Percentiles rank a stretch among this genome's conserved stretches.
These are phyloP conservation scores for Trametes cingulata DNA, from an alignment of 768 basidiomycete genomes.

Conservation along the genomic window DNA sequence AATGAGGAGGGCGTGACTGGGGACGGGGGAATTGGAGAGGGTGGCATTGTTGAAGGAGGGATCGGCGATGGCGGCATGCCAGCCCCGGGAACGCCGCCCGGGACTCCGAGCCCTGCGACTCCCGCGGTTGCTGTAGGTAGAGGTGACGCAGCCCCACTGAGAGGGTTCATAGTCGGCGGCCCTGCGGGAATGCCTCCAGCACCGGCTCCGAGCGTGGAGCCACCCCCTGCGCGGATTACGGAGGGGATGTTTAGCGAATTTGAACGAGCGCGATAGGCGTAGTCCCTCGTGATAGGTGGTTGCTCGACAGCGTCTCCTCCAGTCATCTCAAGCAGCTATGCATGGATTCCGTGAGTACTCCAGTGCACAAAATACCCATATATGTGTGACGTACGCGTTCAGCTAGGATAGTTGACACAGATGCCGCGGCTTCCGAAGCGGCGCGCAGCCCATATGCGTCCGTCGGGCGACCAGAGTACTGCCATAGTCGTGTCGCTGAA, in stretches of 20 bases:
- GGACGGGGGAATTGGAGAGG: not conserved
- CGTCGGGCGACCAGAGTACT: constrained; percentile 44
- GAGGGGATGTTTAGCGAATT: constrained; percentile 5
- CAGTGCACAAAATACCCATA: no score
- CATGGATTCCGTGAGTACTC: no score
- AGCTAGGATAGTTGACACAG: constrained; percentile 45
- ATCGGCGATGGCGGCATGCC: not conserved
- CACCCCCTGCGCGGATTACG: constrained; percentile 8
- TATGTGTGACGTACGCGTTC: constrained; percentile 9
- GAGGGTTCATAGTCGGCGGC: not conserved
- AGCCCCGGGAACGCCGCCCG: no score
- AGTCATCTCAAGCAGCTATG: not conserved
- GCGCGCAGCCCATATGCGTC: constrained; percentile 48
- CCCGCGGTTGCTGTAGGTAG: not conserved
- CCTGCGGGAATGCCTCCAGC: not conserved
- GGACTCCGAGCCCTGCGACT: not conserved
- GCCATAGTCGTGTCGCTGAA: constrained; percentile 58
- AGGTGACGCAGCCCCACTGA: not conserved
- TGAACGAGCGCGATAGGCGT: constrained; percentile 5
- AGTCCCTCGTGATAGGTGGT: not conserved
- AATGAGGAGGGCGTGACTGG: not conserved
- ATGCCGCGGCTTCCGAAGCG: constrained; percentile 67
- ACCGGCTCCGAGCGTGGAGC: constrained; percentile 2
- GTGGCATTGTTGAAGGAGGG: not conserved
- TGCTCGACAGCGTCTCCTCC: not conserved